These are phyloP conservation scores for Emergomyces africanus DNA, from an alignment of 2,329 filamentous ascomycete species.

Conservation along the genomic window DNA sequence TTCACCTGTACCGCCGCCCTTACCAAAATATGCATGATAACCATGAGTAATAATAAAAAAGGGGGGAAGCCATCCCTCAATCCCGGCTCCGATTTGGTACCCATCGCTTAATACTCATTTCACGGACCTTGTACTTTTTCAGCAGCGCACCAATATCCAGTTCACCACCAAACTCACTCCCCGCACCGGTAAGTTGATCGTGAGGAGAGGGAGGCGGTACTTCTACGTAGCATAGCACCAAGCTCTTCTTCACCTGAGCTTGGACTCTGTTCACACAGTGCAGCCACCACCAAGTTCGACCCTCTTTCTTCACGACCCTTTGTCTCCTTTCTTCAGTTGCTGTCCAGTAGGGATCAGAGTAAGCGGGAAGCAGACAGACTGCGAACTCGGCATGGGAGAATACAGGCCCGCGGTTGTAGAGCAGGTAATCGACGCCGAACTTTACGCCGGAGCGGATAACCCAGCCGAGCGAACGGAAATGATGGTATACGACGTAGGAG, in stretches of 20 bases:
- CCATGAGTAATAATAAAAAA: neutral
- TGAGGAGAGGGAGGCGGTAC: slow-evolving; percentile 51
- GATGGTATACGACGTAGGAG: slow-evolving; percentile 83
- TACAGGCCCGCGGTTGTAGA: slow-evolving; percentile 85
- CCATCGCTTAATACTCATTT: slow-evolving; percentile 74
- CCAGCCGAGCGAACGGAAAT: slow-evolving; percentile 93
- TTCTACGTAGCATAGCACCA: slow-evolving; percentile 85
- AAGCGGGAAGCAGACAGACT: slow-evolving; percentile 70
- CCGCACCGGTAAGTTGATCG: slow-evolving; percentile 27
- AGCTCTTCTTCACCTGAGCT: slow-evolving; percentile 75
- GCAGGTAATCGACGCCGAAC: slow-evolving; percentile 86
- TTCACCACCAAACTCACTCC: slow-evolving; percentile 19
- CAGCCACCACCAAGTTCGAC: slow-evolving; percentile 42
- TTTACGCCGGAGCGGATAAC: slow-evolving; percentile 86
- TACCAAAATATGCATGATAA: neutral
- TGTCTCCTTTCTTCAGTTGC: slow-evolving; percentile 36
- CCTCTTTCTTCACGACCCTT: slow-evolving; percentile 36
- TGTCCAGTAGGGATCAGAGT: slow-evolving; percentile 59
- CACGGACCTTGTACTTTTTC: slow-evolving; percentile 60
- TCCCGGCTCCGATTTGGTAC: slow-evolving; percentile 64
- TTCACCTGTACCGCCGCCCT: neutral
- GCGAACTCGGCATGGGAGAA: slow-evolving; percentile 95
- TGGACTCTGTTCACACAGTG: slow-evolving; percentile 85
- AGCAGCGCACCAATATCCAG: slow-evolving; percentile 52
- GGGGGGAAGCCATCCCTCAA: slow-evolving; percentile 25